These are phyloP conservation scores for Lodderomyces jiufengensis DNA, from an alignment of 1,139 yeast species.

Conservation along the genomic window DNA sequence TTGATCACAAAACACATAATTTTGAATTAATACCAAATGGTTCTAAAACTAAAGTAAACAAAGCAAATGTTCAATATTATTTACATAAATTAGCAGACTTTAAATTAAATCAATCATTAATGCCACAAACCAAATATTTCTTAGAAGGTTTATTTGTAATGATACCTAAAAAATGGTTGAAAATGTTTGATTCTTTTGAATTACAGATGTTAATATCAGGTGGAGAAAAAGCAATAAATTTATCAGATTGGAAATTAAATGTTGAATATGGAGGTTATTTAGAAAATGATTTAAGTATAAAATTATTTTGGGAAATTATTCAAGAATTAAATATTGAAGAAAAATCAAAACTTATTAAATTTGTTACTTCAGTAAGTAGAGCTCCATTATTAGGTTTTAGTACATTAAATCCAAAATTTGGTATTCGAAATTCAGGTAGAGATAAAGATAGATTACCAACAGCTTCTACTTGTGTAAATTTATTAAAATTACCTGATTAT, in stretches of 20 bases:
- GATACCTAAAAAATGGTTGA: conserved; percentile 71
- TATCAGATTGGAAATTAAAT: conserved; percentile 62
- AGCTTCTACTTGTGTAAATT: conserved; percentile 88
- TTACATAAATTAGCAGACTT: conserved; percentile 76
- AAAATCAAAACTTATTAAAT: conserved; percentile 63
- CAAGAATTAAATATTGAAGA: conserved; percentile 63
- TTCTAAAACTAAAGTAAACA: conserved; percentile 48
- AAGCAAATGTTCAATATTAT: conserved; percentile 66
- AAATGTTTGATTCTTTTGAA: conserved; percentile 81
- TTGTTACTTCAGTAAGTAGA: conserved; percentile 87
- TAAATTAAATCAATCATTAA: conserved; percentile 64
- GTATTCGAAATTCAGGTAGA: conserved; percentile 70
- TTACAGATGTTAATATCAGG: conserved; percentile 85
- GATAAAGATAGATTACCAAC: conserved; percentile 66
- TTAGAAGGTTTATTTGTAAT: conserved; percentile 68
- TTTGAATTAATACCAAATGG: conserved; percentile 63
- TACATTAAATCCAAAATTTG: conserved; percentile 72
- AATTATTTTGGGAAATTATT: conserved; percentile 72
- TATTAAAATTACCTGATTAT: conserved; percentile 83
- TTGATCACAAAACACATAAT: conserved; percentile 34
- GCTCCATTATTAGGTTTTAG: conserved; percentile 89
- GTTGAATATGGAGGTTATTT: conserved; percentile 67
- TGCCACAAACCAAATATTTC: conserved; percentile 60
- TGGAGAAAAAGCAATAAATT: conserved; percentile 62
- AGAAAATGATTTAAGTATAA: conserved; percentile 54